Evolutionary conservation across 495 filamentous ascomycete species (phyloP).

Genomic region (Aspergillus affinis): DNA sequence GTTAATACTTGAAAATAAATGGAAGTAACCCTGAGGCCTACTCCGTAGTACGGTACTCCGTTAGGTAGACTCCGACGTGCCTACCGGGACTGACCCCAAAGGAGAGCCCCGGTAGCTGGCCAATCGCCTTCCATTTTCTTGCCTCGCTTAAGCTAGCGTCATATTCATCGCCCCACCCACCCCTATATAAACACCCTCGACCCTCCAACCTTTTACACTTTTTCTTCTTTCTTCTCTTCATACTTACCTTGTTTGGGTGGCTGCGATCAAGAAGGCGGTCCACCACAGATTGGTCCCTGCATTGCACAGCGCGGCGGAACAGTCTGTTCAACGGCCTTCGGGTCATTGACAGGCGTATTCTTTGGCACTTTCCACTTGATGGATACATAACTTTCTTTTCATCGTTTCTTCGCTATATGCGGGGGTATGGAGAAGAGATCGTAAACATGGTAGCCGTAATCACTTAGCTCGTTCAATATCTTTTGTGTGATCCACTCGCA

Average conservation of each 20-base stretch:
- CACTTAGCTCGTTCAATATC: too few species aligned
- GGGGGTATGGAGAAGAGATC: slow-evolving; percentile 54
- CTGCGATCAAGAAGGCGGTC: slow-evolving; percentile 61
- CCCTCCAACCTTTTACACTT: slow-evolving; percentile 28
- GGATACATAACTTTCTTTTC: slow-evolving; percentile 49
- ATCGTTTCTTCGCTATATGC: slow-evolving; percentile 48
- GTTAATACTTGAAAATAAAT: too few species aligned
- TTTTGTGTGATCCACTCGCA: too few species aligned
- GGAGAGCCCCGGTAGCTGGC: slow-evolving; percentile 43
- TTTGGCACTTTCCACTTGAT: slow-evolving; percentile 56
- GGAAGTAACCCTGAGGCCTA: too few species aligned
- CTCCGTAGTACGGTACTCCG: too few species aligned
- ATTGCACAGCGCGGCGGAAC: slow-evolving; percentile 75
- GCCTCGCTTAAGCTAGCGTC: slow-evolving; percentile 49
- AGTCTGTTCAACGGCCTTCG: slow-evolving; percentile 65
- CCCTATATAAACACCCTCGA: slow-evolving; percentile 27
- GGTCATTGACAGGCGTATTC: slow-evolving; percentile 69
- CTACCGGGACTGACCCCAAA: slow-evolving; percentile 40
- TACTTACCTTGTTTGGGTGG: slow-evolving; percentile 73
- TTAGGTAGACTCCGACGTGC: too few species aligned
- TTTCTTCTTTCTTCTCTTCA: slow-evolving; percentile 59
- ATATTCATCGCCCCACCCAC: slow-evolving; percentile 6
- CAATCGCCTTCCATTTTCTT: slow-evolving; percentile 53
- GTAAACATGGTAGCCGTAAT: too few species aligned
- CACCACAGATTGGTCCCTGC: slow-evolving; percentile 65